Percentiles rank a stretch among this genome's conserved stretches.
Conservation (phyloP, 106 monocot genomes). For the Dendrobium catenatum region DNA sequence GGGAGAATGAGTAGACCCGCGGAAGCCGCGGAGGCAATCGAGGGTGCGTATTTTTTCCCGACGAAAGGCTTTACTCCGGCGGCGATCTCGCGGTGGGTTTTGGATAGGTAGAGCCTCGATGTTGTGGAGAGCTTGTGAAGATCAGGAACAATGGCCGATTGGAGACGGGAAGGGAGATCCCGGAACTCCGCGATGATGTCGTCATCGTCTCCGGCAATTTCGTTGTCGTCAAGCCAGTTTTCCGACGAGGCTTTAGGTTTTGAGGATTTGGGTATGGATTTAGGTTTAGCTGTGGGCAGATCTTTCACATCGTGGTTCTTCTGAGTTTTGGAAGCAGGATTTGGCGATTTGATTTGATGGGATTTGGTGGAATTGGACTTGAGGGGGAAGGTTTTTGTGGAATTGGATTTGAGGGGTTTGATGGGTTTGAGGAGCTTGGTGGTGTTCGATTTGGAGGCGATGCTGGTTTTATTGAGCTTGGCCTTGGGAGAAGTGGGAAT, state of each 20-base stretch:
- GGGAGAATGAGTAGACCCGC: conserved; percentile 40
- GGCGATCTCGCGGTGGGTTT: conserved; percentile 52
- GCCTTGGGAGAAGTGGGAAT: background rate
- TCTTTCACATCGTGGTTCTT: background rate
- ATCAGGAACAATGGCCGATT: conserved; percentile 58
- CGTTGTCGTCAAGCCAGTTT: background rate
- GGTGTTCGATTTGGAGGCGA: conserved; percentile 7
- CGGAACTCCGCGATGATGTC: conserved; percentile 79
- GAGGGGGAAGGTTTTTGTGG: conserved; percentile 20
- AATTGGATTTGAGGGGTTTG: conserved; percentile 29
- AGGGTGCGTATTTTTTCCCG: conserved; percentile 53
- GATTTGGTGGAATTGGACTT: conserved; percentile 34
- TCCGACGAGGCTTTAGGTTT: background rate
- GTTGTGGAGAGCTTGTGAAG: conserved; percentile 61
- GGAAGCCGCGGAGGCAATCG: conserved; percentile 44
- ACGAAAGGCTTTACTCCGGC: conserved; percentile 50
- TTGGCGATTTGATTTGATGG: conserved; percentile 11
- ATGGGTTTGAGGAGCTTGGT: conserved; percentile 9
- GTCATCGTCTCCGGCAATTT: conserved; percentile 6
- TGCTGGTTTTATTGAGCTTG: conserved; percentile 27
- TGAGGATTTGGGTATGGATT: conserved; percentile 7
- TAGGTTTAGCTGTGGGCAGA: background rate
- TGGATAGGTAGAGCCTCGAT: conserved; percentile 63
- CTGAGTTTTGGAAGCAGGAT: background rate
- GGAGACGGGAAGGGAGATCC: conserved; percentile 61